These are phyloP conservation scores for Microcyclosporella mali DNA, from an alignment of 2,329 filamentous ascomycete genomes.

Conservation along the genomic window DNA sequence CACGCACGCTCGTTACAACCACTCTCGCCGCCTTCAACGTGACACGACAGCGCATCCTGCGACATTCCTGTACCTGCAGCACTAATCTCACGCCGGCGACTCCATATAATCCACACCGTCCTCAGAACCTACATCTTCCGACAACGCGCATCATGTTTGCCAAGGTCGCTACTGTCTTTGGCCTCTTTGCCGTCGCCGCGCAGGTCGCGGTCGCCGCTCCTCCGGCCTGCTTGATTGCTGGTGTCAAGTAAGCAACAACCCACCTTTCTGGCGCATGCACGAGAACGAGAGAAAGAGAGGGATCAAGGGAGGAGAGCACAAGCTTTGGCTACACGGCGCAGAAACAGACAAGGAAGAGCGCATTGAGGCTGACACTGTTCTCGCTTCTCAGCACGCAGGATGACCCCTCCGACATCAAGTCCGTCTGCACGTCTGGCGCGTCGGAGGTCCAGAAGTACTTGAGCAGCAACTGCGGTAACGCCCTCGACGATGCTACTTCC, in stretches of 20 bases:
- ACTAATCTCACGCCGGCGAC: neutral
- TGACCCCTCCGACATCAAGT: constrained; percentile 29
- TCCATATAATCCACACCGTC: neutral
- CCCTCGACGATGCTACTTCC: constrained; percentile 24
- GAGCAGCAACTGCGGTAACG: constrained; percentile 26
- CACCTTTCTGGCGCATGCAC: neutral
- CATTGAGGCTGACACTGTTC: too few relatives aligned
- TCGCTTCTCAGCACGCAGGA: constrained; percentile 22
- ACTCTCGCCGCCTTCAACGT: neutral
- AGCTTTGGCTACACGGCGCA: too few relatives aligned
- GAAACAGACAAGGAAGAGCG: too few relatives aligned
- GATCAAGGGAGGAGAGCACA: too few relatives aligned
- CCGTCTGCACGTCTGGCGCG: constrained; percentile 27
- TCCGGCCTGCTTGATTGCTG: constrained; percentile 47
- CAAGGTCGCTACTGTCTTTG: constrained; percentile 39
- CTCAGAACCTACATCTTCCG: neutral
- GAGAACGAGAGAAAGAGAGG: constrained; percentile 2
- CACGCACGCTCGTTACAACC: neutral
- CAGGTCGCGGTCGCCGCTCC: constrained; percentile 39
- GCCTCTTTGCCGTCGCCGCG: constrained; percentile 41
- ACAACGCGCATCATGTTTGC: constrained; percentile 37
- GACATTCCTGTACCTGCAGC: neutral
- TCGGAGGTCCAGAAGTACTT: constrained; percentile 25
- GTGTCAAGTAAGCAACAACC: constrained; percentile 41
- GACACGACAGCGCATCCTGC: neutral